Evolutionary conservation across 2,329 filamentous ascomycete species (phyloP).

Genomic region (Tympanopsis confertula): DNA sequence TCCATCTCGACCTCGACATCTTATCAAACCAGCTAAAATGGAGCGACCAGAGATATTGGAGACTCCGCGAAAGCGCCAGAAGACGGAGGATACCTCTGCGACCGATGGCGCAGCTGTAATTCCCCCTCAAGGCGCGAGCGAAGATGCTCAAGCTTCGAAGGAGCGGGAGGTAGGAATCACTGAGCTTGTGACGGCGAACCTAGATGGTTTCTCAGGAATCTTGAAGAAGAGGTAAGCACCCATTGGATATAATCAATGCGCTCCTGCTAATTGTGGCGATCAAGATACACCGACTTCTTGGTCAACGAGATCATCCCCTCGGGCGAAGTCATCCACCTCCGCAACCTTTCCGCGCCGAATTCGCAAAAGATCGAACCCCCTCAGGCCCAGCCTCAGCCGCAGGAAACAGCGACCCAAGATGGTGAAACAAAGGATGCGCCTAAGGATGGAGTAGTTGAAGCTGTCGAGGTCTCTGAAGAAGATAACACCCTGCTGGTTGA

Average conservation of each 20-base stretch:
- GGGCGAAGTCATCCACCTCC: slow-evolving; percentile 52
- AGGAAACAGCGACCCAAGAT: slow-evolving; percentile 4
- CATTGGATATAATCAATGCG: slow-evolving; percentile 1
- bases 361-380: neutral
- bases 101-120: slow-evolving; percentile 4
- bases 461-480: slow-evolving; percentile 22
- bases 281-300: slow-evolving; percentile 61
- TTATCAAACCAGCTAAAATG: slow-evolving; percentile 6
- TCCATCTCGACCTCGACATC: slow-evolving; percentile 1
- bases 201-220: slow-evolving; percentile 47
- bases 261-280: neutral
- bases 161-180: slow-evolving; percentile 43
- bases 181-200: slow-evolving; percentile 44
- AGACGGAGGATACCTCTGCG: slow-evolving; percentile 12
- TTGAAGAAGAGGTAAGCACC: slow-evolving; percentile 49
- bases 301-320: slow-evolving; percentile 60
- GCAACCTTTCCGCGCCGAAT: slow-evolving; percentile 18
- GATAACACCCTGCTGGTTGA: slow-evolving; percentile 28
- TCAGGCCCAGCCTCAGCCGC: neutral
- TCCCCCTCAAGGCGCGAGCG: neutral
- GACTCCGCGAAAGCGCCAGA: slow-evolving; percentile 21
- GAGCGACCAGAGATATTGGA: slow-evolving; percentile 16
- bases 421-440: slow-evolving; percentile 2
- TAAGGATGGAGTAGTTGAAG: neutral
- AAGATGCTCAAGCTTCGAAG: slow-evolving; percentile 4